Evolutionary conservation across 495 filamentous ascomycete species (phyloP).

Genomic region (Trichoderma orchidacearum): DNA sequence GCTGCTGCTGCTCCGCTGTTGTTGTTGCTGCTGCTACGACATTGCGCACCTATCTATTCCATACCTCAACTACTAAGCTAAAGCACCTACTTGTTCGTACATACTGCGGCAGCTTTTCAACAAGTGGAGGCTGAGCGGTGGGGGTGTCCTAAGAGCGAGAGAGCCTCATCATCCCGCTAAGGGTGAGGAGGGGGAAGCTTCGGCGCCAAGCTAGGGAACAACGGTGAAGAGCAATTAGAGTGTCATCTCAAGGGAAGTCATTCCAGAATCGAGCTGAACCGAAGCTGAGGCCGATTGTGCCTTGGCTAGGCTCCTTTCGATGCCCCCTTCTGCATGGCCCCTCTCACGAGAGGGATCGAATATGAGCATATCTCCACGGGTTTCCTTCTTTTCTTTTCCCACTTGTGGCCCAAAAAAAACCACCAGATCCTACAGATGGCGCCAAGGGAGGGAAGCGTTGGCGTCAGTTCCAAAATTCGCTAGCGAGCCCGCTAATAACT

Average conservation of each 20-base stretch:
- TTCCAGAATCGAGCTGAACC: background rate
- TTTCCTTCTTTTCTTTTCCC: too few species aligned
- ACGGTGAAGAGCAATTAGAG: background rate
- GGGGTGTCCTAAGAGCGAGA: background rate
- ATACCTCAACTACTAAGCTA: too few species aligned
- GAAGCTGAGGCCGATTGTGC: background rate
- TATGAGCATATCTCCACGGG: too few species aligned
- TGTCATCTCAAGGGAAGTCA: background rate
- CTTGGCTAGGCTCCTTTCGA: background rate
- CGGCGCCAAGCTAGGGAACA: background rate
- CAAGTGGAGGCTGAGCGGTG: background rate
- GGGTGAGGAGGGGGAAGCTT: background rate
- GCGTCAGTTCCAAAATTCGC: background rate
- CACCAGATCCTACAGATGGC: background rate
- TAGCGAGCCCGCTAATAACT: background rate
- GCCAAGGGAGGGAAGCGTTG: too few species aligned
- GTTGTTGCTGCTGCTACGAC: too few species aligned
- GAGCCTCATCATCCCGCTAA: background rate
- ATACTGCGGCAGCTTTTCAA: background rate
- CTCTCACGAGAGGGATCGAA: background rate
- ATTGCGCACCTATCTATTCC: too few species aligned
- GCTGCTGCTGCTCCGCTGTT: too few species aligned
- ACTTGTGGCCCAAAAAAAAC: too few species aligned
- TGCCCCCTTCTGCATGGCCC: background rate
- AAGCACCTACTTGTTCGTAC: too few species aligned